These are phyloP conservation scores for Arbutus unedo DNA, from an alignment of 148 eudicot genomes.

Conservation along the genomic window DNA sequence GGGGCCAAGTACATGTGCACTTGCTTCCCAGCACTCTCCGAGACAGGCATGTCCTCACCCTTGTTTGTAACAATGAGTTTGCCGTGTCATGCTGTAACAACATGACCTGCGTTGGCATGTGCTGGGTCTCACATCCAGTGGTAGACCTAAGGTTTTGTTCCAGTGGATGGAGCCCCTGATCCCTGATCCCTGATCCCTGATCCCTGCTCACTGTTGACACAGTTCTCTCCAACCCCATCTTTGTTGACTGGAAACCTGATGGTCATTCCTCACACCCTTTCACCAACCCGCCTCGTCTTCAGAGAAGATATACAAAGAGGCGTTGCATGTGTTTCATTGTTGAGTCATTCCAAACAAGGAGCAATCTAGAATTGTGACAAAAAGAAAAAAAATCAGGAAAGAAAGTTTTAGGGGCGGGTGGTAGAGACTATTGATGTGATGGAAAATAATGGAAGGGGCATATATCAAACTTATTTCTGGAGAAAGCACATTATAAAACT, in stretches of 20 bases:
- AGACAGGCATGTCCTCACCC: neutral
- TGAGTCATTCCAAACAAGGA: neutral
- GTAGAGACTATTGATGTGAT: neutral
- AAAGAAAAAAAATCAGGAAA: neutral
- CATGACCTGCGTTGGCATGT: neutral
- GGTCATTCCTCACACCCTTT: neutral
- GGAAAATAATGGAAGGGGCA: too few relatives aligned
- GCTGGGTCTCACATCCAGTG: neutral
- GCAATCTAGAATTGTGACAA: neutral
- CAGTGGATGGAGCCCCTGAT: neutral
- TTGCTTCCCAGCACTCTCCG: neutral
- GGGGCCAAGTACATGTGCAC: neutral
- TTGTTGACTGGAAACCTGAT: neutral
- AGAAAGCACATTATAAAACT: neutral
- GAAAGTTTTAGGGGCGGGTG: neutral
- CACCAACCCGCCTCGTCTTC: neutral
- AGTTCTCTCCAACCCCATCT: neutral
- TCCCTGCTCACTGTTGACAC: neutral
- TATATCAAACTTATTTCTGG: neutral
- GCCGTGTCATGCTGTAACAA: neutral
- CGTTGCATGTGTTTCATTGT: neutral
- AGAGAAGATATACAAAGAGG: constrained; percentile 1
- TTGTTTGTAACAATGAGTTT: neutral
- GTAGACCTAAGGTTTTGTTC: neutral
- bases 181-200: constrained; percentile 8